Conservation (phyloP, 352 stramenopile species). For the Chrysophaeum taylorii region DNA sequence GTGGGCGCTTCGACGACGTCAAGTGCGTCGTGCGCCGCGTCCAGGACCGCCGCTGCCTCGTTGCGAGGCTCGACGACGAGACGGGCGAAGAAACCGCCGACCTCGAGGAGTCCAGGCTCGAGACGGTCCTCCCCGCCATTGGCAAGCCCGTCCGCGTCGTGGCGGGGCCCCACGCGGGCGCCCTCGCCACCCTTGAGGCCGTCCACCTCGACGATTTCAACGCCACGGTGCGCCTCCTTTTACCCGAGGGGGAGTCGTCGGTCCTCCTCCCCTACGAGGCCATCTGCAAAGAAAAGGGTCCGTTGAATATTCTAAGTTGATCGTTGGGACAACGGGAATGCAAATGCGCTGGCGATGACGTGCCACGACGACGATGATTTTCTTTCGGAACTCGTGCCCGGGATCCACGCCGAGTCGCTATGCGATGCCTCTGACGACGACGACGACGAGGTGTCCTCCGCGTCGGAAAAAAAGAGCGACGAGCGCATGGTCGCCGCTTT, state of each 20-base stretch:
- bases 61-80: not conserved
- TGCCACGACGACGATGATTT: too few species aligned
- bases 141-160: not conserved
- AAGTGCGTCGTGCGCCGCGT: conserved; percentile 2
- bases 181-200: not conserved
- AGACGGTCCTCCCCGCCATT: conserved; percentile 1
- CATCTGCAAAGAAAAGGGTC: not conserved
- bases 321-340: too few species aligned
- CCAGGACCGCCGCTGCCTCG: not conserved
- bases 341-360: too few species aligned
- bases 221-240: not conserved
- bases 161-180: not conserved
- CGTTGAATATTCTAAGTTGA: too few species aligned
- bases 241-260: not conserved
- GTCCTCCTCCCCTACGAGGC: not conserved
- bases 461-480: too few species aligned
- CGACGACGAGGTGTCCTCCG: too few species aligned
- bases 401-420: too few species aligned
- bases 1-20: conserved; percentile 3
- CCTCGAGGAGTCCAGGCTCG: not conserved
- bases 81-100: not conserved
- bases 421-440: too few species aligned
- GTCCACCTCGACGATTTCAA: not conserved
- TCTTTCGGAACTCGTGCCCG: too few species aligned
- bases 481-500: too few species aligned